A percentile compares a stretch with the other conserved stretches of the same genome.
Conservation (phyloP, 441 rosid species). For the Biscutella auriculata region DNA sequence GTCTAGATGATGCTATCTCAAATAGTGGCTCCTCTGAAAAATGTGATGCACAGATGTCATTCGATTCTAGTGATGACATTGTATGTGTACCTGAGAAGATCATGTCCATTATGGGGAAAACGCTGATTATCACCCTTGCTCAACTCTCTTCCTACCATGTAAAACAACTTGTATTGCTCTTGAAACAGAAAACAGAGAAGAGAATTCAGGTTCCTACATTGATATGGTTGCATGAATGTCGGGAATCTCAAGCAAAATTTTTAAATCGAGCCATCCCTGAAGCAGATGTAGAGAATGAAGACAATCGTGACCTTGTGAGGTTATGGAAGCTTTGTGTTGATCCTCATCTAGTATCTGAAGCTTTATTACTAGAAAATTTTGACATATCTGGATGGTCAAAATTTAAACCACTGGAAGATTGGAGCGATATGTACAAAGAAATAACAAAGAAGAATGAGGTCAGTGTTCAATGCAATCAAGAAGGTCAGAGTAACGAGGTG, state of each 20-base stretch:
- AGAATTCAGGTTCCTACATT: slow-evolving; percentile 39
- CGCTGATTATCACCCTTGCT: slow-evolving; percentile 32
- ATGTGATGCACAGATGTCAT: slow-evolving; percentile 25
- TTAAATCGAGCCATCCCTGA: slow-evolving; percentile 24
- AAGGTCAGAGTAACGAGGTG: slow-evolving; percentile 25
- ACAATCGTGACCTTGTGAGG: slow-evolving; percentile 30
- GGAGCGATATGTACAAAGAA: slow-evolving; percentile 45
- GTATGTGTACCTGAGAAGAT: slow-evolving; percentile 27
- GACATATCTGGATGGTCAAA: slow-evolving; percentile 34
- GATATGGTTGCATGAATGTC: slow-evolving; percentile 52
- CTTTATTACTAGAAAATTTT: slow-evolving; percentile 47
- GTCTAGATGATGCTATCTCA: slow-evolving; percentile 30
- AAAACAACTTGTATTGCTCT: slow-evolving; percentile 37
- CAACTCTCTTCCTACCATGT: slow-evolving; percentile 69
- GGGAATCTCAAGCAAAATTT: slow-evolving; percentile 31
- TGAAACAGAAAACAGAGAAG: slow-evolving; percentile 49
- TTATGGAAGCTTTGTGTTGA: slow-evolving; percentile 69
- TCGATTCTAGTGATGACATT: slow-evolving; percentile 29
- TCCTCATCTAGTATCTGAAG: slow-evolving; percentile 47
- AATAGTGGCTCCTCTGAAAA: slow-evolving; percentile 24
- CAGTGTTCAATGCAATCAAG: slow-evolving; percentile 26
- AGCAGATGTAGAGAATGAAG: slow-evolving; percentile 24
- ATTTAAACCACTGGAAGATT: slow-evolving; percentile 33
- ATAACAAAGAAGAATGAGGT: slow-evolving; percentile 27
- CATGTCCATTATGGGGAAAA: slow-evolving; percentile 34